phyloP scores from a whole-genome alignment of 495 filamentous ascomycete genomes.

The Penicillium tannophilum region DNA sequence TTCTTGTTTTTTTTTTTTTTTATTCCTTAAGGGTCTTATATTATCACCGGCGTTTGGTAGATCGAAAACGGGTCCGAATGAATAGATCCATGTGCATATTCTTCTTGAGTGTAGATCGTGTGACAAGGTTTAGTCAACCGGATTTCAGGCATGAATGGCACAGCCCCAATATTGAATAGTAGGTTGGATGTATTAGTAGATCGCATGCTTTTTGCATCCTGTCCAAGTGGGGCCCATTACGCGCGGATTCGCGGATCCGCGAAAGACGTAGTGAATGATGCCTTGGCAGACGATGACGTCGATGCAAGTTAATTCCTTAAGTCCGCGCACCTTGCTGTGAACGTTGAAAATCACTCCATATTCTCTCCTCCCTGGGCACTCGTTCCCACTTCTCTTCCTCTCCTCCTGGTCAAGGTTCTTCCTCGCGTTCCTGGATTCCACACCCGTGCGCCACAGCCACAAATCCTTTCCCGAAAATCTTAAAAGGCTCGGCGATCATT shows the following conservation, averaged over 20 bases:
- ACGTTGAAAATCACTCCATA: background rate
- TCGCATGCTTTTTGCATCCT: background rate
- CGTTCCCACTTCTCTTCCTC: background rate
- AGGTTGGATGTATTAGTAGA: too few species aligned
- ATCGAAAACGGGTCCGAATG: constrained; percentile 5
- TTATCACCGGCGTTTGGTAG: constrained; percentile 8
- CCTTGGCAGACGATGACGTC: constrained; percentile 29
- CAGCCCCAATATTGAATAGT: background rate
- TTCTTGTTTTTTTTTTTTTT: background rate
- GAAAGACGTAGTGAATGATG: constrained; percentile 3
- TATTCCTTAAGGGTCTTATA: background rate
- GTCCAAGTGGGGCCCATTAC: constrained; percentile 9
- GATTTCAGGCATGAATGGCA: background rate
- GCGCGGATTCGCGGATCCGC: background rate
- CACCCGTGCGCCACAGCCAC: constrained; percentile 21
- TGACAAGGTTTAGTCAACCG: background rate
- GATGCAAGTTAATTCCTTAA: background rate
- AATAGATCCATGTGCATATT: constrained; percentile 7
- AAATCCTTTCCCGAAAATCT: constrained; percentile 13
- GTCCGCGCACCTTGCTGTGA: background rate
- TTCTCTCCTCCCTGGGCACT: background rate
- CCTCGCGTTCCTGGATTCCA: constrained; percentile 11
- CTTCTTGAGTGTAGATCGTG: background rate
- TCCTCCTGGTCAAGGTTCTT: background rate
- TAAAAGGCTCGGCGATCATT: constrained; percentile 11